Evolutionary conservation across 768 basidiomycete genomes (phyloP).

Genomic region (Leccinellum albellum): DNA sequence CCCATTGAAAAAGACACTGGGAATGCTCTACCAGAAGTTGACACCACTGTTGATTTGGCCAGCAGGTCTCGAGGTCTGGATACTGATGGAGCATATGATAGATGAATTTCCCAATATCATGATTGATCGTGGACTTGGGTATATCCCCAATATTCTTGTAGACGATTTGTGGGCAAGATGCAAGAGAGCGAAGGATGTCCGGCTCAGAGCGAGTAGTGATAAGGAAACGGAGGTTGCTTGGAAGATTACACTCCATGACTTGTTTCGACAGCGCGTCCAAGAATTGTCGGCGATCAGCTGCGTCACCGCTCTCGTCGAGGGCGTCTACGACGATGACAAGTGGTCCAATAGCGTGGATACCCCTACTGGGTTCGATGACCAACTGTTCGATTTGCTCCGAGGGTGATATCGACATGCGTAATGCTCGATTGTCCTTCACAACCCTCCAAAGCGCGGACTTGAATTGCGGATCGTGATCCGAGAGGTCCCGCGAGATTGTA

Average conservation of each 20-base stretch:
- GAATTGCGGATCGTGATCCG: not conserved
- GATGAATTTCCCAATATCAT: not conserved
- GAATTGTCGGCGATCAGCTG: not conserved
- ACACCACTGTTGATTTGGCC: not conserved
- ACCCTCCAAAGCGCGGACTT: not conserved
- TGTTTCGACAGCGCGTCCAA: not conserved
- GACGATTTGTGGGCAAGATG: not conserved
- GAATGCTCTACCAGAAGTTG: not conserved
- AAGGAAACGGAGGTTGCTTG: not conserved
- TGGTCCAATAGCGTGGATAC: not conserved
- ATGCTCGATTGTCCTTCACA: not conserved
- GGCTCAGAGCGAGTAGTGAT: not conserved
- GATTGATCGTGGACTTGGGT: not conserved
- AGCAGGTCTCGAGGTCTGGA: not conserved
- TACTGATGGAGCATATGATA: not conserved
- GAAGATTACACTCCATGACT: not conserved
- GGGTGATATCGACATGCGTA: not conserved
- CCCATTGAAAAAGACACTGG: not conserved
- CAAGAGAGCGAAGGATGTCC: not conserved
- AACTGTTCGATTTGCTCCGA: not conserved
- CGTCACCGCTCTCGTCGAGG: not conserved
- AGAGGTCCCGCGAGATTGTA: not conserved
- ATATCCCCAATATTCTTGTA: not conserved
- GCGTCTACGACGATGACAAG: not conserved
- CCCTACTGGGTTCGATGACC: not conserved